Conservation (phyloP, 1,139 yeast species). For the Wickerhamiella infanticola region DNA sequence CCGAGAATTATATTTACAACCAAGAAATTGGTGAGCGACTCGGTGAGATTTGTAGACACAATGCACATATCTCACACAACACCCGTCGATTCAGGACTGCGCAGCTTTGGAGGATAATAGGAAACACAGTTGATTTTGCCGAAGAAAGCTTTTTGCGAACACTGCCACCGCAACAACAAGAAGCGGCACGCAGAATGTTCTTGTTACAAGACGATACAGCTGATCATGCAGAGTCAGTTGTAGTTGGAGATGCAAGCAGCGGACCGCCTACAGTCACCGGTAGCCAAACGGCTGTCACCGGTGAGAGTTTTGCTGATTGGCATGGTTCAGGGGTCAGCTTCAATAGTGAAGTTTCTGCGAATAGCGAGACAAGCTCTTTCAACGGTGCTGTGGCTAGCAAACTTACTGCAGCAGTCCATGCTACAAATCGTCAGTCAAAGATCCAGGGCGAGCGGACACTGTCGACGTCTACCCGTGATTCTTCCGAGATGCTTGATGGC, state of each 20-base stretch:
- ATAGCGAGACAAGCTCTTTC: not conserved
- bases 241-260: not conserved
- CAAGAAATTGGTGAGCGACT: constrained; percentile 29
- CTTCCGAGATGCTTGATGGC: too few species aligned
- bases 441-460: too few species aligned
- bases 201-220: constrained; percentile 1
- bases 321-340: constrained; percentile 6
- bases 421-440: too few species aligned
- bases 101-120: constrained; percentile 56
- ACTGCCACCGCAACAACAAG: constrained; percentile 9
- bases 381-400: not conserved
- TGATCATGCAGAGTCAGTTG: constrained; percentile 8
- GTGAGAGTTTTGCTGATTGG: not conserved
- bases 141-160: constrained; percentile 14
- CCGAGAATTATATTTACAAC: constrained; percentile 20
- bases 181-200: constrained; percentile 10
- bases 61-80: constrained; percentile 42
- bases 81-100: constrained; percentile 41
- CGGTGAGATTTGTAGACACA: constrained; percentile 40
- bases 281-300: not conserved
- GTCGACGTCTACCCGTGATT: too few species aligned
- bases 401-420: too few species aligned
- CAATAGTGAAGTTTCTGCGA: constrained; percentile 2
- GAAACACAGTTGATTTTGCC: constrained; percentile 39
- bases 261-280: constrained; percentile 1